Percentiles rank a stretch among this genome's conserved stretches.
Evolutionary conservation across 148 eudicot species (phyloP).

Genomic region (Cornus controversa): DNA sequence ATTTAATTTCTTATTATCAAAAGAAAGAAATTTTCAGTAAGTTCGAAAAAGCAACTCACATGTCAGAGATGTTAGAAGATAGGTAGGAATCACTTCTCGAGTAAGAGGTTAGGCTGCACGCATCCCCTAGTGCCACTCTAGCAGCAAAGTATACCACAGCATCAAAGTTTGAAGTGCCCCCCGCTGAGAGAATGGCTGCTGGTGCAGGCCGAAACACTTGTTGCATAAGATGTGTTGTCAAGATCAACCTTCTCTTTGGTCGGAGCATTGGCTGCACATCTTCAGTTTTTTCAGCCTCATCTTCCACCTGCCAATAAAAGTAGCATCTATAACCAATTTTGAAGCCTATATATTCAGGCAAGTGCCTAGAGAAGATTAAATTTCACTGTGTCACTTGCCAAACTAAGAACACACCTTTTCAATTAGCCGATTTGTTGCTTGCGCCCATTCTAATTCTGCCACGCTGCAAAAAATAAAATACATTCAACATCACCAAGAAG

Average conservation of each 20-base stretch:
- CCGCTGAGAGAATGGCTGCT: slow-evolving; percentile 41
- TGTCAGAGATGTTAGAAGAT: slow-evolving; percentile 15
- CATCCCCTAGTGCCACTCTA: slow-evolving; percentile 57
- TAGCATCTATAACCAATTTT: slow-evolving; percentile 2
- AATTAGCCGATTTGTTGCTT: slow-evolving; percentile 36
- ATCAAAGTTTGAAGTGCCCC: slow-evolving; percentile 37
- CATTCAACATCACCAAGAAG: slow-evolving; percentile 5
- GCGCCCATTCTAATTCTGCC: slow-evolving; percentile 56
- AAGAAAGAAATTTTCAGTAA: slow-evolving; percentile 4
- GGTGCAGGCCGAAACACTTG: slow-evolving; percentile 55
- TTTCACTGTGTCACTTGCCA: neutral
- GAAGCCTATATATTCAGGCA: neutral
- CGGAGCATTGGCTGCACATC: slow-evolving; percentile 24
- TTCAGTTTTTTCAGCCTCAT: slow-evolving; percentile 26
- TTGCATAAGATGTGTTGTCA: slow-evolving; percentile 66
- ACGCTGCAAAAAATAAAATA: slow-evolving; percentile 34
- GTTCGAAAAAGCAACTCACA: slow-evolving; percentile 27
- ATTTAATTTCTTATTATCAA: neutral
- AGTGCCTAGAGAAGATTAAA: neutral
- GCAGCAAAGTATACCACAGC: slow-evolving; percentile 42
- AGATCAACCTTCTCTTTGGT: slow-evolving; percentile 51
- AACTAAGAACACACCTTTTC: slow-evolving; percentile 47
- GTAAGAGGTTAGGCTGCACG: slow-evolving; percentile 35
- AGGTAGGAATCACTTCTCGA: slow-evolving; percentile 20
- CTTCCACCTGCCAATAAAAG: slow-evolving; percentile 33